A percentile compares a stretch with the other conserved stretches of the same genome.
These are phyloP conservation scores for Nakazawaea ernobii DNA, from an alignment of 805 yeast species.

Conservation along the genomic window DNA sequence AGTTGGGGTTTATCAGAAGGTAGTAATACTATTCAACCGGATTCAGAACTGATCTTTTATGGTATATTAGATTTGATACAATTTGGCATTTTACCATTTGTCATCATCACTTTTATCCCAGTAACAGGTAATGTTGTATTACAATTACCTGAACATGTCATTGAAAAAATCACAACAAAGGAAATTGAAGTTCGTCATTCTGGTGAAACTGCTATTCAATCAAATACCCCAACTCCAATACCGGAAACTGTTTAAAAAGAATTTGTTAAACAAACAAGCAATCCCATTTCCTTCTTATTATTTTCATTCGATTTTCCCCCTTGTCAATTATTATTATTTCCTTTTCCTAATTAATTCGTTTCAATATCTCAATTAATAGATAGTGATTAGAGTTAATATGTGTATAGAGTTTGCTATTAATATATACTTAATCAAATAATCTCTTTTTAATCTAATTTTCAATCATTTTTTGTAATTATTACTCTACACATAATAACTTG, in stretches of 20 bases:
- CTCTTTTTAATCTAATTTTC: no score
- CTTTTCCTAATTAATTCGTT: no score
- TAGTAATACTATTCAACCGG: slow-evolving; percentile 49
- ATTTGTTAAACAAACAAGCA: background rate
- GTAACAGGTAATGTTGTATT: background rate
- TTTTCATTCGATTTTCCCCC: no score
- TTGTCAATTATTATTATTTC: no score
- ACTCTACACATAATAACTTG: no score
- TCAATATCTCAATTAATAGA: no score
- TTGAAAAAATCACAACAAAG: background rate
- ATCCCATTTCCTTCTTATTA: no score
- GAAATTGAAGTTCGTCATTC: background rate
- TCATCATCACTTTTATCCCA: background rate
- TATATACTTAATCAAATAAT: no score
- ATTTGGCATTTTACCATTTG: slow-evolving; percentile 21
- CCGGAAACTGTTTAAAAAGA: slow-evolving; percentile 1
- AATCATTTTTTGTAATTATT: no score
- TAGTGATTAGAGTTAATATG: no score
- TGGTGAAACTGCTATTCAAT: background rate
- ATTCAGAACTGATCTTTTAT: slow-evolving; percentile 48
- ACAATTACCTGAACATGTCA: slow-evolving; percentile 1
- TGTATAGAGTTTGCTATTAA: no score
- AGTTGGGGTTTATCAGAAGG: slow-evolving; percentile 51
- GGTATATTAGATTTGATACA: slow-evolving; percentile 44
- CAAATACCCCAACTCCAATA: background rate